phyloP scores from a whole-genome alignment of 139 green algal genomes.

The Microglena sp. region DNA sequence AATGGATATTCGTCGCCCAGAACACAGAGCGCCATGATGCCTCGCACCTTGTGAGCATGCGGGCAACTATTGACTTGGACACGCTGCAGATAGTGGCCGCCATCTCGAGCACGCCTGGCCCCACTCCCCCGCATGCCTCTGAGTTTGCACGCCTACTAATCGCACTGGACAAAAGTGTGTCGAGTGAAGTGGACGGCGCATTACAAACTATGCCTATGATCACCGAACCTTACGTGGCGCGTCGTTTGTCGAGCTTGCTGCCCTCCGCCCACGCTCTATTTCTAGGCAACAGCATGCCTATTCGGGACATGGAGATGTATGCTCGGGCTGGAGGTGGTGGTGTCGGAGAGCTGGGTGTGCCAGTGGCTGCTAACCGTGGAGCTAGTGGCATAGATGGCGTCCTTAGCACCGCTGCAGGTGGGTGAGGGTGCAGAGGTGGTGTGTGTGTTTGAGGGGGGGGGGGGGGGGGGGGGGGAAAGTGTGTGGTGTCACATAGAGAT shows the following conservation, averaged over 20 bases:
- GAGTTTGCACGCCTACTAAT: too few species aligned
- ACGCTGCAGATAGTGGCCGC: too few species aligned
- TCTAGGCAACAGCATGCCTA: constrained; percentile 96
- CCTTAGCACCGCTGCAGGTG: constrained; percentile 66
- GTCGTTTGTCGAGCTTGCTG: constrained; percentile 34
- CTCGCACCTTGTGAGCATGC: too few species aligned
- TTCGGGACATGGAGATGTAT: constrained; percentile 97
- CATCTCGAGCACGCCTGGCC: too few species aligned
- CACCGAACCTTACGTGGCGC: constrained; percentile 30
- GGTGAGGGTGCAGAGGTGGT: too few species aligned
- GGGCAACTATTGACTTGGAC: too few species aligned
- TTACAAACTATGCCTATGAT: background rate
- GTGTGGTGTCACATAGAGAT: constrained; percentile 99
- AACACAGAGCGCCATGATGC: too few species aligned
- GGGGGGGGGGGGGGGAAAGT: too few species aligned
- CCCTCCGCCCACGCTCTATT: constrained; percentile 74
- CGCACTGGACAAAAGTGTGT: background rate
- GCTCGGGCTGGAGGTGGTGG: constrained; percentile 6
- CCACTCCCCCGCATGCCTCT: too few species aligned
- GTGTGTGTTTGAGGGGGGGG: too few species aligned
- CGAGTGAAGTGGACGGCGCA: constrained; percentile 3
- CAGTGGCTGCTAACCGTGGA: constrained; percentile 80
- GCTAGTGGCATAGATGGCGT: constrained; percentile 96
- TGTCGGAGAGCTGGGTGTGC: constrained; percentile 7
- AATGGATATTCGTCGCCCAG: too few species aligned